phyloP scores from a whole-genome alignment of 2,329 filamentous ascomycete species.

The Cryphonectria carpinicola region DNA sequence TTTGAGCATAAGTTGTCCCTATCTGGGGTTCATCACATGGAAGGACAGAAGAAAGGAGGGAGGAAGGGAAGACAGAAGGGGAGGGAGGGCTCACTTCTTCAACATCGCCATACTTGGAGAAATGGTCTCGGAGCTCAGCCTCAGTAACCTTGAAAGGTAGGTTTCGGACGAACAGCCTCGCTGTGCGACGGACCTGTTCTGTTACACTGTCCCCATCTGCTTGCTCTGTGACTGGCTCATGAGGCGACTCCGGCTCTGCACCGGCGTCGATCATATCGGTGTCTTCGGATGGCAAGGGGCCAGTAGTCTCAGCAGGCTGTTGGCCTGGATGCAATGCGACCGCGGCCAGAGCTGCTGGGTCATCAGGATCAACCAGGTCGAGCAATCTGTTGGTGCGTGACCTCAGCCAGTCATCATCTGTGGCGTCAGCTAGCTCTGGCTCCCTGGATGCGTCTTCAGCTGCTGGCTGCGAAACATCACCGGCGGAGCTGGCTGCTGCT shows the following conservation, averaged over 20 bases:
- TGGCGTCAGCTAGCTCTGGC: constrained; percentile 46
- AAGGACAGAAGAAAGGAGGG: constrained; percentile 30
- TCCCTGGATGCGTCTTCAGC: constrained; percentile 17
- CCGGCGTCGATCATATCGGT: constrained; percentile 25
- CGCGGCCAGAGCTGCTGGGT: constrained; percentile 40
- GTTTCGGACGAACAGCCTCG: constrained; percentile 86
- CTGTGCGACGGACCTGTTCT: constrained; percentile 70
- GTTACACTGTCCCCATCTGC: constrained; percentile 49
- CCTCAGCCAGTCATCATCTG: constrained; percentile 89
- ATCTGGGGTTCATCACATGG: constrained; percentile 94
- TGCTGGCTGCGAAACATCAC: constrained; percentile 9
- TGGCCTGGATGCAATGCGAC: constrained; percentile 32
- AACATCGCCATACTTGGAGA: constrained; percentile 73
- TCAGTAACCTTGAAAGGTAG: constrained; percentile 80
- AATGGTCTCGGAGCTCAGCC: constrained; percentile 74
- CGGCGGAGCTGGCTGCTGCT: constrained; percentile 21
- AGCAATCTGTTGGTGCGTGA: constrained; percentile 85
- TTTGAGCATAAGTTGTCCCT: constrained; percentile 97
- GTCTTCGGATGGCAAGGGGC: constrained; percentile 22
- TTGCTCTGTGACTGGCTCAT: constrained; percentile 29
- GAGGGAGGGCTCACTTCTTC: constrained; percentile 75
- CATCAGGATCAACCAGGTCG: constrained; percentile 79
- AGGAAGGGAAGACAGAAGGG: constrained; percentile 25
- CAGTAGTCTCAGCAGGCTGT: constrained; percentile 28
- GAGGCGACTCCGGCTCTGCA: constrained; percentile 32